Evolutionary conservation across 345 rosid genomes (phyloP), one percentile per base, ranked within the genome.

Genomic region (Odontarrhena argentea): DNA sequence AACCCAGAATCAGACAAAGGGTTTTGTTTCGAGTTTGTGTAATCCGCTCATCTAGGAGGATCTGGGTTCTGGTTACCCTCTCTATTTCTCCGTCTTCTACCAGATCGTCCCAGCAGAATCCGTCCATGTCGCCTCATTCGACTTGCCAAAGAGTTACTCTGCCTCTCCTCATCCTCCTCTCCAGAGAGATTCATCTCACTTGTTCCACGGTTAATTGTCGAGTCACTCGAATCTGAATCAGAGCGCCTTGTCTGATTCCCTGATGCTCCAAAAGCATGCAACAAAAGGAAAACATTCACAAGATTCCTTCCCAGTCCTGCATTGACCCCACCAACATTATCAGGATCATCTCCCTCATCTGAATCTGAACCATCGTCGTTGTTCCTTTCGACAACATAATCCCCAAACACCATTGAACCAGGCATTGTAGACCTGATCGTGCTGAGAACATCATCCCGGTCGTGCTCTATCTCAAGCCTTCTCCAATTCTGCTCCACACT

Each of bases 351-450:
- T 40, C 57, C 81, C 38, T 74, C 93, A 25, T 78, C 84, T 26
- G 77, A 55, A 46, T 84, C 86, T 36, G 81, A 79, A 25, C 85
- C 85, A 24, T 76, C 52, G 14, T 0, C 1, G 49, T 73, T 81
- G 70, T 74, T 83, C 18, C 89, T 84, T 78, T 87, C 96, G 44
- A 93, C 83, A 36, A 86, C 92, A 60, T 88, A 88, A 74, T 90
- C 98, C 22, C 94, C 97, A 18, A 85, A 74, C 50, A 93, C 90
- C 92, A 85, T 68, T 34, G 97, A 83, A 37, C 97, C 97, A 1
- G 96, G 92, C 90, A 90, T 90, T 28, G 92, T 73, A 5, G 98
- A 88, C 75, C 87, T 82, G 48, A 93, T 86, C 24, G 86, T 86
- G 82, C 95, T 91, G 61, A 91, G 75, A 50, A 85, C 91, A 75